A percentile compares a stretch with the other conserved stretches of the same genome.
These are phyloP conservation scores for Penicillium egyptiacum DNA, from an alignment of 495 filamentous ascomycete species.

Conservation along the genomic window DNA sequence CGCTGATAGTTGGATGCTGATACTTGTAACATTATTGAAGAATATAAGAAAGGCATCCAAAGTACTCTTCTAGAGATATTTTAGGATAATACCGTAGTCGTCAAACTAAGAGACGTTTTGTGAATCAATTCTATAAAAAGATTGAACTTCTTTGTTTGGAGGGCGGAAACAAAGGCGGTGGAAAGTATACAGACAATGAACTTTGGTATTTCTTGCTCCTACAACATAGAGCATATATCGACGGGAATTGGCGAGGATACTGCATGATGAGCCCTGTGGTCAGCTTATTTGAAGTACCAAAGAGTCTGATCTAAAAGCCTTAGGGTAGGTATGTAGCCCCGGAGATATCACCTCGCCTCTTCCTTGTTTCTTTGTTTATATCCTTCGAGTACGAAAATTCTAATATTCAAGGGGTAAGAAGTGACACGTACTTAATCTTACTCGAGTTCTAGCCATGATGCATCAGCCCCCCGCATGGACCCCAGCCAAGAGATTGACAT, in stretches of 20 bases:
- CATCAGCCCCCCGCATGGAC: constrained; percentile 26
- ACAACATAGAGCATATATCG: too few relatives aligned
- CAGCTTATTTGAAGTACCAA: too few relatives aligned
- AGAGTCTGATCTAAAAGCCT: too few relatives aligned
- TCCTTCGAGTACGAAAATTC: background rate
- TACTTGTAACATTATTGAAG: background rate
- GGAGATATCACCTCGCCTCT: too few relatives aligned
- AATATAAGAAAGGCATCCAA: background rate
- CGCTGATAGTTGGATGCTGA: background rate
- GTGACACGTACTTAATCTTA: background rate
- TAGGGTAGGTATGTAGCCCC: too few relatives aligned
- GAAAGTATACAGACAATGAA: constrained; percentile 1
- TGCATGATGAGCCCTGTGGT: too few relatives aligned
- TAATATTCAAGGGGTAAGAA: background rate
- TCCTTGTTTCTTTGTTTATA: background rate
- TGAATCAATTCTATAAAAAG: background rate
- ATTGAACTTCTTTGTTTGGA: background rate
- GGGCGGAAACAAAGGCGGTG: constrained; percentile 1
- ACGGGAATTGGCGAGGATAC: too few relatives aligned
- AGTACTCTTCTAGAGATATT: background rate
- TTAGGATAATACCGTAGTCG: background rate
- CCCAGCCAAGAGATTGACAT: constrained; percentile 26
- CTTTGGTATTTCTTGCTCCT: background rate
- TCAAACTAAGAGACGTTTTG: background rate
- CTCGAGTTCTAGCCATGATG: constrained; percentile 7